Conservation (phyloP, 2,329 filamentous ascomycete genomes). For the Penicillium sclerotigenum region DNA sequence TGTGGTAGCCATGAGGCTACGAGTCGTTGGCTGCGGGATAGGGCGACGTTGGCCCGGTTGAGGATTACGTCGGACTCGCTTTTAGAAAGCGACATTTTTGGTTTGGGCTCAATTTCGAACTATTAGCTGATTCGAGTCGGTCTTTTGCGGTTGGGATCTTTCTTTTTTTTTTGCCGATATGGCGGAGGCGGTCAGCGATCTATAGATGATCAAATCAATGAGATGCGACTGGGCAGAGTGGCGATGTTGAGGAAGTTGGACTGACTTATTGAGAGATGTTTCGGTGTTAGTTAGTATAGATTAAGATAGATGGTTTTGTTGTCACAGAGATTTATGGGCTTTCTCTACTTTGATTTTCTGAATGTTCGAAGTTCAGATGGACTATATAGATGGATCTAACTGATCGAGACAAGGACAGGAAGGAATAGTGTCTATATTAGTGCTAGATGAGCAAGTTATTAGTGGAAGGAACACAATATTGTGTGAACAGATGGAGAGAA, state of each 20-base stretch:
- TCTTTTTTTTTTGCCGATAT: slow-evolving; percentile 2
- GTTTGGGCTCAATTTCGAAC: neutral
- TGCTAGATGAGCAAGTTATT: too few relatives aligned
- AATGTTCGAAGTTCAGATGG: neutral
- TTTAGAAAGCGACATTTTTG: slow-evolving; percentile 35
- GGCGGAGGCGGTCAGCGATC: neutral
- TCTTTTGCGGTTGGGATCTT: slow-evolving; percentile 10
- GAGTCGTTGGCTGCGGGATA: slow-evolving; percentile 54
- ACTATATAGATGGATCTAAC: neutral
- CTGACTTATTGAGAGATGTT: neutral
- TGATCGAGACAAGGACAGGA: neutral
- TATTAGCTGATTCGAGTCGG: neutral
- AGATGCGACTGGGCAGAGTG: neutral
- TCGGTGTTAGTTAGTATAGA: neutral
- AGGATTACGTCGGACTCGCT: slow-evolving; percentile 54
- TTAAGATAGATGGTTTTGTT: too few relatives aligned
- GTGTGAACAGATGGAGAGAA: too few relatives aligned
- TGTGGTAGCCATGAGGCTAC: slow-evolving; percentile 57
- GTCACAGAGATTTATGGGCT: neutral
- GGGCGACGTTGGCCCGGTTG: slow-evolving; percentile 52
- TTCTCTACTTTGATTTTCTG: neutral
- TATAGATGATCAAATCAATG: neutral
- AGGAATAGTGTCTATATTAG: neutral
- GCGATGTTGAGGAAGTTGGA: neutral
- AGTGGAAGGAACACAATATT: too few relatives aligned